phyloP scores from a whole-genome alignment of 2,329 filamentous ascomycete species.

The Exophiala dermatitidis region DNA sequence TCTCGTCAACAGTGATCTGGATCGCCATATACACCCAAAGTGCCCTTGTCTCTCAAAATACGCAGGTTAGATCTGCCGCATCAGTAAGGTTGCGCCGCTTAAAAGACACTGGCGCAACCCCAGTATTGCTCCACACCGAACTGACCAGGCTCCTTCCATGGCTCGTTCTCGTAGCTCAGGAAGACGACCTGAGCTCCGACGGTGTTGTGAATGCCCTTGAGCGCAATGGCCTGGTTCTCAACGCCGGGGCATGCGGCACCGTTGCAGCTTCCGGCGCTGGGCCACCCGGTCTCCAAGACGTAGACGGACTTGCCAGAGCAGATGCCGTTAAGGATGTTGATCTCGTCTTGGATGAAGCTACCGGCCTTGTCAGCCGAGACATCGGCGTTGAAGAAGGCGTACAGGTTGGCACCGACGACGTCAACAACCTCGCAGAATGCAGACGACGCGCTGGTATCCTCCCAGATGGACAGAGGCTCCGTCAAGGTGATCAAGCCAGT shows the following conservation, averaged over 20 bases:
- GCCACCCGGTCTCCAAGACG: conserved; percentile 91
- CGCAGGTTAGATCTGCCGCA: not conserved
- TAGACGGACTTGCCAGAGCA: conserved; percentile 67
- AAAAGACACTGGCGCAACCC: conserved; percentile 56
- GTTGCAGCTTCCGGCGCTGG: conserved; percentile 61
- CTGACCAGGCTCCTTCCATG: conserved; percentile 67
- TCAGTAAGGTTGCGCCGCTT: conserved; percentile 21
- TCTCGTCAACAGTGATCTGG: not conserved
- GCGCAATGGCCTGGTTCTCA: conserved; percentile 62
- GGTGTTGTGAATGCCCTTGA: conserved; percentile 60
- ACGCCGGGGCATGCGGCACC: conserved; percentile 62
- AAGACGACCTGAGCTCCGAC: conserved; percentile 66
- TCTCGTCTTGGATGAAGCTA: conserved; percentile 65
- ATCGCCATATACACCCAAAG: not conserved
- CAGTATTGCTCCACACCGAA: conserved; percentile 75
- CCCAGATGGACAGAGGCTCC: conserved; percentile 73
- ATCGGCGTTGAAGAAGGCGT: conserved; percentile 84
- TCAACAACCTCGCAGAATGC: conserved; percentile 68
- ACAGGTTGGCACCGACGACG: conserved; percentile 76
- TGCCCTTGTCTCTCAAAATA: not conserved
- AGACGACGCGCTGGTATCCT: conserved; percentile 40
- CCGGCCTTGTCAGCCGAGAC: conserved; percentile 61
- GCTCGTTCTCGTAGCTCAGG: conserved; percentile 73
- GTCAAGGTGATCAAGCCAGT: conserved; percentile 70
- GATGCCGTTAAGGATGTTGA: conserved; percentile 60